These are phyloP conservation scores for Hyaloscypha finlandica DNA, from an alignment of 495 filamentous ascomycete genomes.

Conservation along the genomic window DNA sequence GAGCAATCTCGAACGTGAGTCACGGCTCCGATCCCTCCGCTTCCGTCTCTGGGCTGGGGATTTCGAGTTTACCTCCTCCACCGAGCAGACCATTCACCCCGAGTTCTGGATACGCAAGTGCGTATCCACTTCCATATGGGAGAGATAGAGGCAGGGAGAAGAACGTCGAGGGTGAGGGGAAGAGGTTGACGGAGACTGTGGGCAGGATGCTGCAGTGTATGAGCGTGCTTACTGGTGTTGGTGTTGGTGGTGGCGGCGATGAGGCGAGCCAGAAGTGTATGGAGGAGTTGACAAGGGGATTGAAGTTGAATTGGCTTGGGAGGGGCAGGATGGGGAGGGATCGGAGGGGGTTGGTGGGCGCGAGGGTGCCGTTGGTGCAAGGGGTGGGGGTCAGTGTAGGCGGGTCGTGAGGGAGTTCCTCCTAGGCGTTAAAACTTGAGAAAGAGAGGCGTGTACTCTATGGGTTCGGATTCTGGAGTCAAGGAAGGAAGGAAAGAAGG, in stretches of 20 bases:
- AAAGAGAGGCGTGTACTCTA: no score
- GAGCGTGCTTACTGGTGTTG: conserved; percentile 78
- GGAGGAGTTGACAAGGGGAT: conserved; percentile 75
- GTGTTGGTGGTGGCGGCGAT: conserved; percentile 35
- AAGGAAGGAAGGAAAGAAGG: no score
- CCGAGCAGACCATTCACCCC: conserved; percentile 56
- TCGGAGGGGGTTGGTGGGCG: conserved; percentile 76
- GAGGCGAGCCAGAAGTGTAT: conserved; percentile 79
- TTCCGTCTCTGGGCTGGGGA: conserved; percentile 36
- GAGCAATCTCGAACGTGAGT: conserved; percentile 89
- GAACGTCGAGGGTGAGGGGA: conserved; percentile 64
- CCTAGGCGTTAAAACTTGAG: neutral
- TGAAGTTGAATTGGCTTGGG: conserved; percentile 97
- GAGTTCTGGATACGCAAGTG: conserved; percentile 47
- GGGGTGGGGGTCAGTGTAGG: conserved; percentile 1
- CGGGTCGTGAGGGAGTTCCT: neutral
- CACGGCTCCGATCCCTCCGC: conserved; percentile 47
- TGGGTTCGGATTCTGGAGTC: no score
- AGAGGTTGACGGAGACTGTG: conserved; percentile 89
- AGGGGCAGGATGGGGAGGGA: conserved; percentile 88
- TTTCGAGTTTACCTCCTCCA: conserved; percentile 27
- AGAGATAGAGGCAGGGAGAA: conserved; percentile 32
- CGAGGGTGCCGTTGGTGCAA: conserved; percentile 20
- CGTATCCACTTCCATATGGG: conserved; percentile 37
- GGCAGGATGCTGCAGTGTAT: conserved; percentile 97